Base-by-base conservation (phyloP, 192 early-diverging fungal genomes). In the Linnemannia hyalina region DNA sequence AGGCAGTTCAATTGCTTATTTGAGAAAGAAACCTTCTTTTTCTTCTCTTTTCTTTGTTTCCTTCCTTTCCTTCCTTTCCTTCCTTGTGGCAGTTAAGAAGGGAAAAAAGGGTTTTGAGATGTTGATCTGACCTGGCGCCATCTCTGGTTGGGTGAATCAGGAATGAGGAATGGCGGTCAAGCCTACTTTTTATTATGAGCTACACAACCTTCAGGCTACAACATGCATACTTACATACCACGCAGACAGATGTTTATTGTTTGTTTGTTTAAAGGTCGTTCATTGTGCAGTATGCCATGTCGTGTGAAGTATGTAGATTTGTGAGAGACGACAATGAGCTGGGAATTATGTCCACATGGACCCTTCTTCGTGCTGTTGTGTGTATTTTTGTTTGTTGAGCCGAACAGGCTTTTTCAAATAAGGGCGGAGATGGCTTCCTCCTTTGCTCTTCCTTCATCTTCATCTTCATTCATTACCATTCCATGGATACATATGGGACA, bases 281-380 rank as follows among this genome's bases (percentile, higher is more conserved):
- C 29, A 65, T 65, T 65, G 55, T 57, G 55, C 23, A 10, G 8
- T 57, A 6, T n/a, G n/a, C n/a, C 7, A 26, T 57, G 52, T 6
- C 55, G 49, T 52, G 3, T 22, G 18, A 52, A 52, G 49, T 52
- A 52, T 52, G 49, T 52, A 16, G 49, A 52, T 52, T 52, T 52
- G 35, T 20, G 5, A 15, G 15, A 18, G 49, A 40, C 18, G 49
- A 16, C 18, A 52, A 22, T 52, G 20, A 20, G 16, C 49, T 52
- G 44, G 11, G 44, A 46, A 46, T 46, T 46, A n/a, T 60, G 60
- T 65, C 60, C 60, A 65, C 60, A 65, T 65, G 60, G 60, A 65
- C 60, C 60, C 11, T 65, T 10, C 29, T 10, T 65, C 29, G 60
- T 32, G 29, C 60, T 10, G 32, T 65, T 10, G 10, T 10, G 18